phyloP scores from a whole-genome alignment of 1,139 yeast genomes.

The Nakaseomyces glabratus region DNA sequence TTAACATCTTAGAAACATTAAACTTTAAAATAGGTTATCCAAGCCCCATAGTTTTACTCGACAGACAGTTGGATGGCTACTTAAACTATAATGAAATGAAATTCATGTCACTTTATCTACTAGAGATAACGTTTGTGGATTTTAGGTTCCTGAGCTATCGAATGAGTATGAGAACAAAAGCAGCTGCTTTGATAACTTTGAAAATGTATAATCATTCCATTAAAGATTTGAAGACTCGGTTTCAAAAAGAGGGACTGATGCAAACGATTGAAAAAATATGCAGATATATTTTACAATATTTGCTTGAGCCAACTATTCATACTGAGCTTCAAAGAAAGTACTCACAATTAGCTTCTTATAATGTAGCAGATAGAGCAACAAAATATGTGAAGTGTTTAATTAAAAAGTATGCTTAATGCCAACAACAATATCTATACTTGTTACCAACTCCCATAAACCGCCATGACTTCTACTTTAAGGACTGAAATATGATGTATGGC shows the following conservation, averaged over 20 bases:
- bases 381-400: not conserved
- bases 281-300: conserved; percentile 1
- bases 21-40: not conserved
- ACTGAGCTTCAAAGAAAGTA: conserved; percentile 1
- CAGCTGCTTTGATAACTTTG: not conserved
- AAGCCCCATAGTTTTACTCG: conserved; percentile 1
- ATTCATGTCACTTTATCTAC: not conserved
- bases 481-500: no score
- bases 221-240: not conserved
- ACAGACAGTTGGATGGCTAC: not conserved
- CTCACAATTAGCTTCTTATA: not conserved
- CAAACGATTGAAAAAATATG: not conserved
- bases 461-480: no score
- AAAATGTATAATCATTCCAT: conserved; percentile 2
- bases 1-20: conserved; percentile 3
- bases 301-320: conserved; percentile 4
- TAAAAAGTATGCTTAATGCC: conserved; percentile 1
- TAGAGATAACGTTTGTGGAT: conserved; percentile 1
- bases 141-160: not conserved
- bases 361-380: conserved; percentile 1
- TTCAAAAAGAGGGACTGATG: not conserved
- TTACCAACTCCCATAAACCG: no score
- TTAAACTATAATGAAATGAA: not conserved
- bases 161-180: not conserved
- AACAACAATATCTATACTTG: no score